Percentiles rank a stretch among this genome's conserved stretches.
These are phyloP conservation scores for Phellopilus nigrolimitatus DNA, from an alignment of 1,284 basidiomycete species.

Conservation along the genomic window DNA sequence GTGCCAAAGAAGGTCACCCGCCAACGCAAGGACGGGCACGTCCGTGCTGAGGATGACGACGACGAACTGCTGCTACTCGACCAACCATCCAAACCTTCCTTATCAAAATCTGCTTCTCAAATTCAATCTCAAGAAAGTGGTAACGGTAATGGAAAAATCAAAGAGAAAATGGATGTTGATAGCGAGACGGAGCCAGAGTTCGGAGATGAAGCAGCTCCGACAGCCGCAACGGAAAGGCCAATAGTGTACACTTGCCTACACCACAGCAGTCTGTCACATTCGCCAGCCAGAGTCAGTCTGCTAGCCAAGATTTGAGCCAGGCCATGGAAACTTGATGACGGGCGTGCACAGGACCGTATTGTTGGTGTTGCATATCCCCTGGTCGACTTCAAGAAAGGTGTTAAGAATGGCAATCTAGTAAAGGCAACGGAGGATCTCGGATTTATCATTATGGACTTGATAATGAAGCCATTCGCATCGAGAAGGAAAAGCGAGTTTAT, in stretches of 20 bases:
- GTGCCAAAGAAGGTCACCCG: conserved; percentile 53
- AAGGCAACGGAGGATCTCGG: conserved; percentile 80
- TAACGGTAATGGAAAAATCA: conserved; percentile 27
- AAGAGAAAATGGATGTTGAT: conserved; percentile 27
- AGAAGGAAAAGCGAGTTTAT: conserved; percentile 64
- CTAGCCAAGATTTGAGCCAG: conserved; percentile 31
- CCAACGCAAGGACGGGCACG: conserved; percentile 53
- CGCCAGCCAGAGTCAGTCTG: conserved; percentile 46
- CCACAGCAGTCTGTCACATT: conserved; percentile 22
- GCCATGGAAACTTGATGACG: conserved; percentile 37
- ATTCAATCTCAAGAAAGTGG: conserved; percentile 9
- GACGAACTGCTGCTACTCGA: conserved; percentile 63
- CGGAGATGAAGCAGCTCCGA: conserved; percentile 28
- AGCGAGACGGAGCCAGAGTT: conserved; percentile 36
- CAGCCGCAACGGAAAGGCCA: conserved; percentile 16
- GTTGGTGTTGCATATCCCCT: conserved; percentile 73
- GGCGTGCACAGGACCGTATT: conserved; percentile 48
- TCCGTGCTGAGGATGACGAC: conserved; percentile 55
- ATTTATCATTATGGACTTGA: conserved; percentile 65
- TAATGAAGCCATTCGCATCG: conserved; percentile 62
- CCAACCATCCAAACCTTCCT: conserved; percentile 25
- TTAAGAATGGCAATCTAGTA: conserved; percentile 65
- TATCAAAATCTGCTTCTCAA: conserved; percentile 22
- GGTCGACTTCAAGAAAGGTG: conserved; percentile 68
- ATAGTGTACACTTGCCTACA: conserved; percentile 15